A percentile compares a stretch with the other conserved stretches of the same genome.
Conservation (phyloP, 768 basidiomycete species). For the Tylopilus intermedius region DNA sequence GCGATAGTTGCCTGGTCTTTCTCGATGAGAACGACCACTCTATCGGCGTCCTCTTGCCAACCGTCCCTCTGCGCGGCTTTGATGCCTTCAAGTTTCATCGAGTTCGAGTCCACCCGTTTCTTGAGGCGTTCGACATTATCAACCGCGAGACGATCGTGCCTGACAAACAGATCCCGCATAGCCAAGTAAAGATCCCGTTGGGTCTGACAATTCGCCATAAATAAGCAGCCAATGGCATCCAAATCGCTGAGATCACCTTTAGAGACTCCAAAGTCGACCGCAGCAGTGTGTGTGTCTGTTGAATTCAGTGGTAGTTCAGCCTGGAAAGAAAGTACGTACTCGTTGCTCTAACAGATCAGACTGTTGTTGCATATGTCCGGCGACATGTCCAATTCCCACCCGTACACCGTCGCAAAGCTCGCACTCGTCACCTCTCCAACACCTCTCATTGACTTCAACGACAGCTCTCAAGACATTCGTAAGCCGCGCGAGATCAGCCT, state of each 20-base stretch:
- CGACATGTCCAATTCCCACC: conserved; percentile 66
- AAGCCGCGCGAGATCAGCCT: conserved; percentile 80
- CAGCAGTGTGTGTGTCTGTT: conserved; percentile 57
- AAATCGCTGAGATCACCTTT: conserved; percentile 45
- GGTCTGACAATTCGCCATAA: conserved; percentile 35
- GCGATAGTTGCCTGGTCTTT: conserved; percentile 81
- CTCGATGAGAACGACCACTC: conserved; percentile 65
- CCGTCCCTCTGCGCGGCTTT: conserved; percentile 69
- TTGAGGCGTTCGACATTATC: conserved; percentile 86
- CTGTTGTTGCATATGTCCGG: conserved; percentile 62
- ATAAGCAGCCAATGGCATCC: conserved; percentile 2
- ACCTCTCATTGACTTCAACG: conserved; percentile 71
- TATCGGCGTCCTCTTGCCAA: conserved; percentile 85
- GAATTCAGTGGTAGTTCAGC: not conserved
- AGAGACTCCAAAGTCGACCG: conserved; percentile 70
- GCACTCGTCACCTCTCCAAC: conserved; percentile 82
- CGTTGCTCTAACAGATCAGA: conserved; percentile 71
- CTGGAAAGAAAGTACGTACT: conserved; percentile 38
- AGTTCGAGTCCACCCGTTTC: conserved; percentile 76
- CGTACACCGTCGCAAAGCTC: conserved; percentile 76
- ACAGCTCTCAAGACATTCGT: conserved; percentile 79
- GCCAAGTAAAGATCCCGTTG: conserved; percentile 86
- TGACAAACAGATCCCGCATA: conserved; percentile 78
- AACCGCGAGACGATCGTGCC: conserved; percentile 82
- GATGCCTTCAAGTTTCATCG: conserved; percentile 71